Evolutionary conservation across 768 basidiomycete genomes (phyloP), one percentile per base, ranked within the genome.

Genomic region (Udeniomyces megalosporus): DNA sequence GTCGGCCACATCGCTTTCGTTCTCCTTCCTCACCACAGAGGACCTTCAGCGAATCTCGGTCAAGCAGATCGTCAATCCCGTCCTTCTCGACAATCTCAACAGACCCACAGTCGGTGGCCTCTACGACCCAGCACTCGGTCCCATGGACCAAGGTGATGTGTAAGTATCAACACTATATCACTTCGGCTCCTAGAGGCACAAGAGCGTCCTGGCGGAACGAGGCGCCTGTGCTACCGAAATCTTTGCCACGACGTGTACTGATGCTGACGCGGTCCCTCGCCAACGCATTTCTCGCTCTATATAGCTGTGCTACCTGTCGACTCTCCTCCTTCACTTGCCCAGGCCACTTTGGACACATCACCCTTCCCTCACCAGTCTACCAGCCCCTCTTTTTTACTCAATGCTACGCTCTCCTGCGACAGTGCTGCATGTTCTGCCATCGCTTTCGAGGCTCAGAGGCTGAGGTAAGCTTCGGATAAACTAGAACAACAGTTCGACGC

Each of bases 271-370:
- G 31, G 24, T n/a, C n/a, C n/a, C n/a, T n/a, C n/a, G n/a, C n/a
- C n/a, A n/a, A n/a, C n/a, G n/a, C n/a, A n/a, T n/a, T 26, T 29
- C 45, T 45, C 38, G 4, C 7, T 47, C 62, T 45, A 29, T 52
- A 26, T 71, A 99, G 93, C 64, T 99, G 95, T 73, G 78, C 85
- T 66, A 95, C 95, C 74, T 99, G 95, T 72, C 84, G 80, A 62
- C 80, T 95, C 69, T 87, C 83, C 51, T 93, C 90, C 70, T 97
- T 85, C 76, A 84, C 85, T 64, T 99, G 95, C 73, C 92, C 95
- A 1, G 95, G 95, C 20, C 95, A 99, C 74, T 99, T 86, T 75
- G 95, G 95, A 24, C 95, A 97, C 74, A 93, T 99, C 65, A 90
- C 96, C 65, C 80, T 99, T 6, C 91, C 93, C 22, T 81, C 86